A percentile compares a stretch with the other conserved stretches of the same genome.
Conservation (phyloP, 768 basidiomycete genomes). For the Podaxis mareebaensis region DNA sequence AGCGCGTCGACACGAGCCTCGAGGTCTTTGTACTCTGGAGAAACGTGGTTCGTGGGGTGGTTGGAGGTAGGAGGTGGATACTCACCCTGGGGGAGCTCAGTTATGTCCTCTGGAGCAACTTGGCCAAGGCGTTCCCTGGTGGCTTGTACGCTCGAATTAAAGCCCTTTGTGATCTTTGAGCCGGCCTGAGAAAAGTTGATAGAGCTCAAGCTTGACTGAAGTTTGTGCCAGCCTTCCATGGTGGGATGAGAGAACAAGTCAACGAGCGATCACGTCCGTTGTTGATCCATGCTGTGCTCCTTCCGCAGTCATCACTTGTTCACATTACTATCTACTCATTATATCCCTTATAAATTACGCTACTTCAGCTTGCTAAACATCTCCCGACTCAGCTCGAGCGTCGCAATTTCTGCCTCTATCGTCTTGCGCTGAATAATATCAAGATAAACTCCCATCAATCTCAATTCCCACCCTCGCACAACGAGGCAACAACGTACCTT, state of each 20-base stretch:
- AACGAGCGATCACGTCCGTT: not conserved
- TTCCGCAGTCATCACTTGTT: not conserved
- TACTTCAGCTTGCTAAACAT: conserved; percentile 20
- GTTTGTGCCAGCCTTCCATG: conserved; percentile 69
- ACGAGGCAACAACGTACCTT: conserved; percentile 56
- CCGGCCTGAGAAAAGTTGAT: conserved; percentile 78
- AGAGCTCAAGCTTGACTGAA: conserved; percentile 59
- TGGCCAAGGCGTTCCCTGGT: conserved; percentile 88
- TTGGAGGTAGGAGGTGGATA: conserved; percentile 1
- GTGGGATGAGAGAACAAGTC: conserved; percentile 20
- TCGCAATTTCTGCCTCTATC: conserved; percentile 19
- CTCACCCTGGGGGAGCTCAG: conserved; percentile 88
- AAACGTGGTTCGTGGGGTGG: not conserved
- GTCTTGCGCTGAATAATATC: conserved; percentile 9
- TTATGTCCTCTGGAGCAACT: conserved; percentile 89
- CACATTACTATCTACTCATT: not conserved
- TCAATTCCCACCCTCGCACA: not conserved
- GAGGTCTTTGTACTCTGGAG: conserved; percentile 93
- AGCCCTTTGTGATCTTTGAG: conserved; percentile 74
- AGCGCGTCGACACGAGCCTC: conserved; percentile 95
- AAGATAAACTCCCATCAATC: not conserved
- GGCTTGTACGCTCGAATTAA: conserved; percentile 82
- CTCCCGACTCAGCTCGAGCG: conserved; percentile 16
- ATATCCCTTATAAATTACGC: not conserved
- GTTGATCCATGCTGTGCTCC: conserved; percentile 8